phyloP scores from a whole-genome alignment of 2,329 filamentous ascomycete species.

The Fusarium phyllophilum region DNA sequence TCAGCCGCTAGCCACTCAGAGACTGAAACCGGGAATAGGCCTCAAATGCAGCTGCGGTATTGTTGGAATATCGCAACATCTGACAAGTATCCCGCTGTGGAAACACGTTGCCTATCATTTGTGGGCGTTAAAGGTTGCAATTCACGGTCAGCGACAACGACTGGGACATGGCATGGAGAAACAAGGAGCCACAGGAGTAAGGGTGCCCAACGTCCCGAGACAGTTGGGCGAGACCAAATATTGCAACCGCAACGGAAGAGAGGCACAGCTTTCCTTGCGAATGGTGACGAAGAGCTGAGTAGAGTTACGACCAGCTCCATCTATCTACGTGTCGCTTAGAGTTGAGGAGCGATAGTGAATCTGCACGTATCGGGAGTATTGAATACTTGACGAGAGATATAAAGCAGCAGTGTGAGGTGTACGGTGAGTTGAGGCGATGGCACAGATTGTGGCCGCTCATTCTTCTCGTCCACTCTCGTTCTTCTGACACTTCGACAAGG shows the following conservation, averaged over 20 bases:
- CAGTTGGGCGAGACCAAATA: conserved; percentile 34
- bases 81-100: conserved; percentile 32
- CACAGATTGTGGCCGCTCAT: conserved; percentile 25
- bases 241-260: conserved; percentile 31
- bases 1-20: conserved; percentile 22
- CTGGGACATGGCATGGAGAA: conserved; percentile 32
- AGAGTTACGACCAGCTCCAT: conserved; percentile 37
- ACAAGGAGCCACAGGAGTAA: conserved; percentile 31
- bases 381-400: conserved; percentile 42
- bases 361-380: conserved; percentile 34
- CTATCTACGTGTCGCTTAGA: conserved; percentile 42
- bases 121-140: conserved; percentile 31
- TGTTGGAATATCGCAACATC: conserved; percentile 33
- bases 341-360: conserved; percentile 31
- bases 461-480: conserved; percentile 17
- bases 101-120: conserved; percentile 43
- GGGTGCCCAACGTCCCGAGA: conserved; percentile 40
- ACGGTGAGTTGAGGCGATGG: conserved; percentile 27
- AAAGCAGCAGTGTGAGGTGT: conserved; percentile 37
- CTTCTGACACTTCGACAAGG: conserved; percentile 30
- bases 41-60: conserved; percentile 41
- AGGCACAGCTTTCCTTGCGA: conserved; percentile 28
- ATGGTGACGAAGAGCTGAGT: conserved; percentile 21
- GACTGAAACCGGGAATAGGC: conserved; percentile 13
- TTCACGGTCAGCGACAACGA: conserved; percentile 18